Evolutionary conservation across 2,329 filamentous ascomycete genomes (phyloP).

Genomic region (Hypomyces perniciosus): DNA sequence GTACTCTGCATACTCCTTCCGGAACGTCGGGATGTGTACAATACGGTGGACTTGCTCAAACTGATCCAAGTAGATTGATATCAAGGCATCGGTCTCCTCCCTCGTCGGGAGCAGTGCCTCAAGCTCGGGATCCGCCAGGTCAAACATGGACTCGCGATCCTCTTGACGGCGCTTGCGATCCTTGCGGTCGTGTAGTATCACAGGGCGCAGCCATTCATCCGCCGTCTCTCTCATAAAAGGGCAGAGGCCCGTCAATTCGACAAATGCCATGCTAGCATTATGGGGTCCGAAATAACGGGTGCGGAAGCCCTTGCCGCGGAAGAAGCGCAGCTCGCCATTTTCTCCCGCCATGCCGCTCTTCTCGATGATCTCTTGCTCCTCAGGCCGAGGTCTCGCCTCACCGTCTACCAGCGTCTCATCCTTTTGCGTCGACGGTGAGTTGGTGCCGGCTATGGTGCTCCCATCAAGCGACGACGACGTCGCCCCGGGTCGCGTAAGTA

Average conservation of each 20-base stretch:
- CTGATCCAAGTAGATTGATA: conserved; percentile 47
- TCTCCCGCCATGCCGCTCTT: conserved; percentile 36
- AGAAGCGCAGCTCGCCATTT: conserved; percentile 50
- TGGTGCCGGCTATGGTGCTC: conserved; percentile 42
- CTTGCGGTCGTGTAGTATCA: conserved; percentile 50
- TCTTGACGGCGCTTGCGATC: conserved; percentile 48
- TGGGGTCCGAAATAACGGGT: conserved; percentile 56
- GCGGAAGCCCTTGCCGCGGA: conserved; percentile 53
- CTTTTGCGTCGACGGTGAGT: conserved; percentile 41
- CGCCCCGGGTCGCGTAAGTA: conserved; percentile 40
- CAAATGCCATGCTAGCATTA: conserved; percentile 55
- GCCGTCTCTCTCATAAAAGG: conserved; percentile 59
- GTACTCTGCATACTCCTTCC: conserved; percentile 48
- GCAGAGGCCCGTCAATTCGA: conserved; percentile 51
- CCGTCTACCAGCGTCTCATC: conserved; percentile 30
- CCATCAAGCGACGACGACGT: conserved; percentile 42
- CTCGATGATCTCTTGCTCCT: conserved; percentile 36
- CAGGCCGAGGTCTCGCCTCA: conserved; percentile 28
- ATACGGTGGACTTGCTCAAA: conserved; percentile 53
- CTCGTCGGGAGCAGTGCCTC: conserved; percentile 45
- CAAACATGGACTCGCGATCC: conserved; percentile 45
- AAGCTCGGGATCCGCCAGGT: conserved; percentile 42
- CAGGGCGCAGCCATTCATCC: conserved; percentile 54
- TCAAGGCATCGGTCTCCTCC: conserved; percentile 43
- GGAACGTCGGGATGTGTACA: conserved; percentile 54